phyloP scores from a whole-genome alignment of 2,329 filamentous ascomycete species.

The Fusarium abutilonis region DNA sequence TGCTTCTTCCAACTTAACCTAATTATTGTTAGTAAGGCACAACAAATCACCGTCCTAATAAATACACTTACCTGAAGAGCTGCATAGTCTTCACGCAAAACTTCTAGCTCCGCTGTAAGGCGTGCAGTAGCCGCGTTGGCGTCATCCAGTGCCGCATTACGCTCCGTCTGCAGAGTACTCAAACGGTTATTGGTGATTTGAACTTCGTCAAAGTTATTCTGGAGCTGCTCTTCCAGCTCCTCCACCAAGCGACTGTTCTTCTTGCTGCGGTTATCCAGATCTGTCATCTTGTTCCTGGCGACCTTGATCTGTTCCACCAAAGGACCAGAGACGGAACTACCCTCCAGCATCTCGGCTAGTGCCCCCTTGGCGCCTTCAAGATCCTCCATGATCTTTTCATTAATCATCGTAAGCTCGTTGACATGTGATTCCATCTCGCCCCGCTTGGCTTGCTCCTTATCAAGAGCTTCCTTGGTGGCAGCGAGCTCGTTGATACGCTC shows the following conservation, averaged over 20 bases:
- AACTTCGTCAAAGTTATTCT: constrained; percentile 93
- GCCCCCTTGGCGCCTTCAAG: constrained; percentile 68
- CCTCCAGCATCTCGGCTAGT: constrained; percentile 63
- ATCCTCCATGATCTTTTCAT: constrained; percentile 68
- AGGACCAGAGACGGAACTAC: constrained; percentile 55
- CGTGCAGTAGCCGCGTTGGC: constrained; percentile 71
- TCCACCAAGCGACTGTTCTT: constrained; percentile 93
- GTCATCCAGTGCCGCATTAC: constrained; percentile 80
- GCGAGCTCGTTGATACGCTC: constrained; percentile 68
- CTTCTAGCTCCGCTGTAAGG: constrained; percentile 75
- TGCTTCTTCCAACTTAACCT: constrained; percentile 70
- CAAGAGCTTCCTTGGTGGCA: constrained; percentile 68
- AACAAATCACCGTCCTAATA: not conserved
- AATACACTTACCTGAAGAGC: constrained; percentile 75
- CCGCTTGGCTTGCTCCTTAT: constrained; percentile 66
- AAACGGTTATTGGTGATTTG: constrained; percentile 85
- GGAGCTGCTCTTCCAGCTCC: constrained; percentile 95
- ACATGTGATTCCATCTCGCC: constrained; percentile 66
- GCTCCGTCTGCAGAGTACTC: constrained; percentile 81
- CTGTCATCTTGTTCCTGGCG: constrained; percentile 72
- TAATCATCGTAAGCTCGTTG: constrained; percentile 65
- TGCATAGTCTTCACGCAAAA: constrained; percentile 74
- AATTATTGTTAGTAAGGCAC: constrained; percentile 42
- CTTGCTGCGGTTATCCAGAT: constrained; percentile 76
- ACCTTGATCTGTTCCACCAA: constrained; percentile 66